Conservation (phyloP, 495 filamentous ascomycete species). For the Choiromyces venosus region DNA sequence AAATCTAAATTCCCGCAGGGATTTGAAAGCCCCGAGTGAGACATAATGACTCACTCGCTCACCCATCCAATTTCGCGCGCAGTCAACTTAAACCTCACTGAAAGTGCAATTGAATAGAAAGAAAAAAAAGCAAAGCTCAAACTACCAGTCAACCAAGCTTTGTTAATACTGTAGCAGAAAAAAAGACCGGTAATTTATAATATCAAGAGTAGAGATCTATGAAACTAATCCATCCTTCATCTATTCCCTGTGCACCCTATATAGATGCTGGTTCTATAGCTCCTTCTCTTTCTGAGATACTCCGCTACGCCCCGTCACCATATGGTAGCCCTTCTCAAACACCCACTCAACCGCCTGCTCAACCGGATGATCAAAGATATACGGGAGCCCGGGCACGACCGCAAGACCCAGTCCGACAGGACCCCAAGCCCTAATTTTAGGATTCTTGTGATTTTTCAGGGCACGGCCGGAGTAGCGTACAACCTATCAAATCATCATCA, state of each 20-base stretch:
- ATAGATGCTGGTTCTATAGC: conserved; percentile 34
- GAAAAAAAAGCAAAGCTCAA: not conserved
- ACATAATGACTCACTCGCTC: not conserved
- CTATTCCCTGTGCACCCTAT: not conserved
- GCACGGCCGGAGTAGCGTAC: conserved; percentile 80
- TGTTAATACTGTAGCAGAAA: not conserved
- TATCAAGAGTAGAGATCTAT: conserved; percentile 1
- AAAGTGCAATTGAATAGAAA: not conserved
- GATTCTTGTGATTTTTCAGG: conserved; percentile 72
- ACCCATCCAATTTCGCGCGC: not conserved
- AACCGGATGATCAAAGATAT: conserved; percentile 86
- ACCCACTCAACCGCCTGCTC: conserved; percentile 83
- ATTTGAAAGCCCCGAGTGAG: not conserved
- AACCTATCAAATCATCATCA: conserved; percentile 43
- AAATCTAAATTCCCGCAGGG: not conserved
- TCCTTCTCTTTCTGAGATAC: conserved; percentile 53
- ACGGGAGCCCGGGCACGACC: conserved; percentile 83
- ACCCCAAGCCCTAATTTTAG: conserved; percentile 68
- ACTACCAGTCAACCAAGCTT: not conserved
- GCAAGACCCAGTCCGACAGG: conserved; percentile 88
- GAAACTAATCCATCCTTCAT: not conserved
- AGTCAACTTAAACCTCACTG: not conserved
- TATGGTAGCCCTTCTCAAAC: conserved; percentile 65
- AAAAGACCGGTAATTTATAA: not conserved
- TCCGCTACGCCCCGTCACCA: conserved; percentile 46